Evolutionary conservation across 73 alveolate genomes (phyloP).

Genomic region (Paramecium tetraurelia): DNA sequence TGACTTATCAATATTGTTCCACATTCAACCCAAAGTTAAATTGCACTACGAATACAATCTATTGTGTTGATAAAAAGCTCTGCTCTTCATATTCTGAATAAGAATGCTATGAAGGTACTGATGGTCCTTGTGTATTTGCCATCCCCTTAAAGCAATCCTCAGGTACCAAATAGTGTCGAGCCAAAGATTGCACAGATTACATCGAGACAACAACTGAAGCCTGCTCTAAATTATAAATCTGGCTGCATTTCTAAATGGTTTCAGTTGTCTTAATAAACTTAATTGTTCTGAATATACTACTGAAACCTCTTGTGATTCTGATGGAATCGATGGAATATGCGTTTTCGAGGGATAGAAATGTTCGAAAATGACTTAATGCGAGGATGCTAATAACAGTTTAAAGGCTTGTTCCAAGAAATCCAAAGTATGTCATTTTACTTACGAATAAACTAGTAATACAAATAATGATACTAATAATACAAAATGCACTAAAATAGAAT

Average conservation of each 20-base stretch:
- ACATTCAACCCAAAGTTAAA: not conserved
- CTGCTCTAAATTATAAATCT: not conserved
- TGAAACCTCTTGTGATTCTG: not conserved
- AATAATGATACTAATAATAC: not conserved
- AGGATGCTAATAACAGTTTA: not conserved
- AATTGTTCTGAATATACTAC: not conserved
- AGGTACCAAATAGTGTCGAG: not conserved
- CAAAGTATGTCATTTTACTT: not conserved
- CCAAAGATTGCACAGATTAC: not conserved
- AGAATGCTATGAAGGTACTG: not conserved
- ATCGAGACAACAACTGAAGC: not conserved
- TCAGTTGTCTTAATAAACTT: not conserved
- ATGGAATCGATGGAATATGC: not conserved
- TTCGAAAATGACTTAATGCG: not conserved
- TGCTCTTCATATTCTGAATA: not conserved
- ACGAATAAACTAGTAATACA: not conserved
- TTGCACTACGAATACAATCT: not conserved
- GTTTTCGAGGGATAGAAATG: not conserved
- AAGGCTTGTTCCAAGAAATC: not conserved
- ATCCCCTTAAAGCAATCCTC: not conserved
- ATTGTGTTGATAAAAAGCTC: not conserved
- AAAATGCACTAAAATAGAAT: not conserved
- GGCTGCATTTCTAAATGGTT: not conserved
- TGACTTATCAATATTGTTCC: not conserved
- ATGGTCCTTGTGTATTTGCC: not conserved